A percentile compares a stretch with the other conserved stretches of the same genome.
These are phyloP conservation scores for Gynochthodes officinalis DNA, from an alignment of 257 asterid species.

Conservation along the genomic window DNA sequence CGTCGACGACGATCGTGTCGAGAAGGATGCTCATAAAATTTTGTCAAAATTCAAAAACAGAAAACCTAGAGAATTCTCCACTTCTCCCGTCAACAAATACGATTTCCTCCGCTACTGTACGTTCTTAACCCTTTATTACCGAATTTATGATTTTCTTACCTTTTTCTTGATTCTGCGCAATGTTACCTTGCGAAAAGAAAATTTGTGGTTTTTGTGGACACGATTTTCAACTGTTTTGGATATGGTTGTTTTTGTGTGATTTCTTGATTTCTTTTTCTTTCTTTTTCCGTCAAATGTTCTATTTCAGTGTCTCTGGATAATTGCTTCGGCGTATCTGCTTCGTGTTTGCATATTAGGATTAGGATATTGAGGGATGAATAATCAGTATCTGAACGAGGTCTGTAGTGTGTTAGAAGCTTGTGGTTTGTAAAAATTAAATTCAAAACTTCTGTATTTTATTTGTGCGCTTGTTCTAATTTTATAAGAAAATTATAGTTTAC, in stretches of 20 bases:
- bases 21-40: constrained; percentile 29
- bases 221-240: no score
- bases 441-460: background rate
- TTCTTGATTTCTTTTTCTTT: background rate
- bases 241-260: background rate
- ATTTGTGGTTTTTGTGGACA: no score
- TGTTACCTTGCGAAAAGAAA: no score
- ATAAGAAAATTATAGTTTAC: background rate
- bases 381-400: background rate
- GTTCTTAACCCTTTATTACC: constrained; percentile 20
- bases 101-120: constrained; percentile 48
- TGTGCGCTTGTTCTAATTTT: background rate
- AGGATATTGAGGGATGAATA: background rate
- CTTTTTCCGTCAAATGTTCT: no score
- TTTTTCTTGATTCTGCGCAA: no score
- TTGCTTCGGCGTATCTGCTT: no score
- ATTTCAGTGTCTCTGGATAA: no score
- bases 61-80: constrained; percentile 26
- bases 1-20: constrained; percentile 40
- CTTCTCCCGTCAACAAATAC: constrained; percentile 45
- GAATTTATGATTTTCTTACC: background rate
- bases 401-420: background rate
- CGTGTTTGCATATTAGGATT: background rate
- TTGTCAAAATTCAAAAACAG: constrained; percentile 31
- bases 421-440: background rate